A percentile compares a stretch with the other conserved stretches of the same genome.
These are phyloP conservation scores for Yamadazyma buinensis DNA, from an alignment of 1,139 yeast species.

Conservation along the genomic window DNA sequence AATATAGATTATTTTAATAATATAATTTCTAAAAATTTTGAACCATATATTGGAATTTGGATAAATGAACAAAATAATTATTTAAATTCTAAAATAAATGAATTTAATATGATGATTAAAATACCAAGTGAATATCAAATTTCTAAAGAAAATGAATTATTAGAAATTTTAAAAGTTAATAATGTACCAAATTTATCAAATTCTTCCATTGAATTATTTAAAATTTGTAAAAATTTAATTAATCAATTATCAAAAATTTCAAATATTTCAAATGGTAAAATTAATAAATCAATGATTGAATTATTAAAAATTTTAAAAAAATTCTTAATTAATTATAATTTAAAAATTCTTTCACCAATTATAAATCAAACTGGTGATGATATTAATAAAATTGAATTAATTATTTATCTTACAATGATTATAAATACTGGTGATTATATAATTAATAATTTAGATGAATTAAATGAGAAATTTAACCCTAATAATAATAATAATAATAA, in stretches of 20 bases:
- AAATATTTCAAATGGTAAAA: conserved; percentile 10
- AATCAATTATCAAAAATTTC: conserved; percentile 76
- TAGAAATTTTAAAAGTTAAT: conserved; percentile 36
- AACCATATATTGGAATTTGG: conserved; percentile 83
- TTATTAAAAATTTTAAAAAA: conserved; percentile 64
- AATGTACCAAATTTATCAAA: conserved; percentile 61
- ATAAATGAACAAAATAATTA: conserved; percentile 76
- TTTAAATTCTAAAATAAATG: conserved; percentile 58
- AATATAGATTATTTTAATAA: conserved; percentile 39
- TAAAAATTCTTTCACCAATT: conserved; percentile 56
- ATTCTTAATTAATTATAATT: conserved; percentile 64
- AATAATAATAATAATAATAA: conserved; percentile 23
- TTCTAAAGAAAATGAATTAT: conserved; percentile 22
- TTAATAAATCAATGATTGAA: conserved; percentile 59
- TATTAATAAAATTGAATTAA: conserved; percentile 45
- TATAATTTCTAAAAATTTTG: conserved; percentile 70
- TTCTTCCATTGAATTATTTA: conserved; percentile 84
- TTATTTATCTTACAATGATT: conserved; percentile 65
- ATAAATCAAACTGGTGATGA: conserved; percentile 38
- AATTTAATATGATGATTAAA: conserved; percentile 50
- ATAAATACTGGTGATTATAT: conserved; percentile 91
- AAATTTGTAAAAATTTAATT: conserved; percentile 66
- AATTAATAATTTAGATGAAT: conserved; percentile 69
- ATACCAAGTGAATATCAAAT: conserved; percentile 35
- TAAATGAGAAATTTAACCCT: conserved; percentile 56